Evolutionary conservation across 1,284 basidiomycete genomes (phyloP).

Genomic region (Fomitopsis schrenkii): DNA sequence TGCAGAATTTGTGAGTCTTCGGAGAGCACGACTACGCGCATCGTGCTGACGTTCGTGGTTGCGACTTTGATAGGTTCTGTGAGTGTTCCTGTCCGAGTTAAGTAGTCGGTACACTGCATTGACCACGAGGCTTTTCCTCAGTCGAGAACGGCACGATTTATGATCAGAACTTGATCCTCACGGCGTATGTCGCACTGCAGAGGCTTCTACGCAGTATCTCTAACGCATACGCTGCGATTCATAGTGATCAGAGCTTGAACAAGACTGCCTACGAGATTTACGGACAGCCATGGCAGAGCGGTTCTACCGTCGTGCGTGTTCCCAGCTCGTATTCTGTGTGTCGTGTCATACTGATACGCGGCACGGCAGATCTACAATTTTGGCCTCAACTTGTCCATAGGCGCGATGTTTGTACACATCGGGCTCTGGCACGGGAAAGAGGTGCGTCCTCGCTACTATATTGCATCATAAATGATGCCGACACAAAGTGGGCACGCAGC

Average conservation of each 20-base stretch:
- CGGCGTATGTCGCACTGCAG: not conserved
- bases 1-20: conserved; percentile 1
- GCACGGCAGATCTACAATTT: conserved; percentile 16
- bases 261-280: conserved; percentile 7
- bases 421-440: conserved; percentile 48
- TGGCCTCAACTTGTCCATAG: conserved; percentile 18
- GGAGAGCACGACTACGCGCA: not conserved
- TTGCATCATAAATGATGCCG: not conserved
- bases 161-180: conserved; percentile 25
- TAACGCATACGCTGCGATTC: not conserved
- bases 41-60: not conserved
- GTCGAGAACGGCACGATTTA: conserved; percentile 32
- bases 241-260: conserved; percentile 7
- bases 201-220: not conserved
- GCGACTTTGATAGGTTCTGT: not conserved
- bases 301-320: conserved; percentile 4
- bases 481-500: not conserved
- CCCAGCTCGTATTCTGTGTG: too few relatives aligned
- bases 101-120: too few relatives aligned
- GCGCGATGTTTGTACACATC: conserved; percentile 33
- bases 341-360: not conserved
- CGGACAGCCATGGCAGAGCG: conserved; percentile 10
- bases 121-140: not conserved
- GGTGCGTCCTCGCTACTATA: conserved; percentile 18
- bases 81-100: not conserved